Evolutionary conservation across 495 filamentous ascomycete genomes (phyloP), one percentile per base, ranked within the genome.

Genomic region (Neurospora sp.): DNA sequence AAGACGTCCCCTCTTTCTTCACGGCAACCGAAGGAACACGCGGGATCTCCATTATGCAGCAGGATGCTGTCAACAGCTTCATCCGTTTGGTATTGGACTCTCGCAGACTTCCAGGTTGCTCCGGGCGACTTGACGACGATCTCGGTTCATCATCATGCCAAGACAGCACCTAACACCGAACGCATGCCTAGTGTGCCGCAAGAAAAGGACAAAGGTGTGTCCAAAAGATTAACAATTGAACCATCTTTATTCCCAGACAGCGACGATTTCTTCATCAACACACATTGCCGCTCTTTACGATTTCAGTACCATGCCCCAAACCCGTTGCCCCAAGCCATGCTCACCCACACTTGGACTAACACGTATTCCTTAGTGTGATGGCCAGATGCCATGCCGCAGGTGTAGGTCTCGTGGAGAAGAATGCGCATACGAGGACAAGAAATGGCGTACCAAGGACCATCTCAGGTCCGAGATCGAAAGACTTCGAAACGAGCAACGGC

Each of bases 391-490:
- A 31, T 80, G 78, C 70, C 74, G 77, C 16, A 72, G 77, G 48
- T 80, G 78, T 68, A 65, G 74, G 31, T 75, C 76, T 12, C 73
- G 78, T n/a, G 77, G 76, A 8, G 78, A 80, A 37, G 78, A 80
- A 71, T 80, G 78, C 70, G 61, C 71, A 7, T 80, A 79, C 69
- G 77, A 80, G 37, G 78, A 79, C 73, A 79, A 80, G 53, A 80
- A 78, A 69, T 79, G 76, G 77, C 71, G 78, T 22, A 80, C 78
- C 37, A 80, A 80, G 71, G 78, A 79, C 71, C 78, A 80, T 48
- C 65, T 80, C n/a, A 73, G 78, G 27, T 79, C 76, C 40, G 78
- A 80, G 70, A 79, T 80, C 16, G 76, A 79, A 70, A 73, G 77
- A 12, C 72, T 80, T 40, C 74, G 77, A 44, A 69, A 72, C 2